phyloP scores from a whole-genome alignment of 768 basidiomycete genomes.

The Macrolepiota dolichaula region DNA sequence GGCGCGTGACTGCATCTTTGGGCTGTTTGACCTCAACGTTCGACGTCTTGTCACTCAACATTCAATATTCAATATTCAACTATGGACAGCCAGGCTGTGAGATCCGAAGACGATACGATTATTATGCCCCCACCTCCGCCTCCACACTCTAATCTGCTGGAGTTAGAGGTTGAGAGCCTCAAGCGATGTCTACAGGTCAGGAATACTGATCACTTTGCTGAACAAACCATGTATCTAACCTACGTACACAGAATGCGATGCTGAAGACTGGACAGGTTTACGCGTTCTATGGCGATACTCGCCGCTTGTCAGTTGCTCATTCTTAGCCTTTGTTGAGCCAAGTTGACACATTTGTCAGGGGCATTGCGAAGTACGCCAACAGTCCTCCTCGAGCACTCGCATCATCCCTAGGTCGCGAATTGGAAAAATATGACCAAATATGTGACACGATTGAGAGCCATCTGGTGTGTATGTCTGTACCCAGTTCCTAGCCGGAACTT shows the following conservation, averaged over 20 bases:
- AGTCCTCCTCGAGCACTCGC: constrained; percentile 65
- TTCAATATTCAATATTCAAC: background rate
- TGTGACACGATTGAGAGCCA: constrained; percentile 76
- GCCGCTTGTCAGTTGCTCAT: constrained; percentile 50
- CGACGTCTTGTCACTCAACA: constrained; percentile 4
- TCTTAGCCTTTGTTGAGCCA: background rate
- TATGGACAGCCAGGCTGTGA: constrained; percentile 12
- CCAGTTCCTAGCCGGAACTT: background rate
- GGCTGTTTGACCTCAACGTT: background rate
- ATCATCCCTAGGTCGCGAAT: constrained; percentile 63
- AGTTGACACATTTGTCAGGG: constrained; percentile 32
- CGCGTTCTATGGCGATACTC: constrained; percentile 62
- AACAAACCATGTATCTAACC: background rate
- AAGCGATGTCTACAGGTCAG: constrained; percentile 53
- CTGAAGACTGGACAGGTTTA: constrained; percentile 72
- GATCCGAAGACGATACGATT: constrained; percentile 28
- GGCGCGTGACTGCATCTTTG: background rate
- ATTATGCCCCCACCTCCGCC: constrained; percentile 53
- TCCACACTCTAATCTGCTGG: constrained; percentile 45
- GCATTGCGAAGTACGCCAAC: constrained; percentile 53
- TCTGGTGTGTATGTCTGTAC: constrained; percentile 41
- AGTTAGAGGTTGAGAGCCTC: constrained; percentile 64
- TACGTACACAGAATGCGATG: constrained; percentile 47
- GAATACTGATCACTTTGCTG: background rate
- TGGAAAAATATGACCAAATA: constrained; percentile 77